phyloP scores from a whole-genome alignment of 169 alveolate species.

The Eimeria falciformis region DNA sequence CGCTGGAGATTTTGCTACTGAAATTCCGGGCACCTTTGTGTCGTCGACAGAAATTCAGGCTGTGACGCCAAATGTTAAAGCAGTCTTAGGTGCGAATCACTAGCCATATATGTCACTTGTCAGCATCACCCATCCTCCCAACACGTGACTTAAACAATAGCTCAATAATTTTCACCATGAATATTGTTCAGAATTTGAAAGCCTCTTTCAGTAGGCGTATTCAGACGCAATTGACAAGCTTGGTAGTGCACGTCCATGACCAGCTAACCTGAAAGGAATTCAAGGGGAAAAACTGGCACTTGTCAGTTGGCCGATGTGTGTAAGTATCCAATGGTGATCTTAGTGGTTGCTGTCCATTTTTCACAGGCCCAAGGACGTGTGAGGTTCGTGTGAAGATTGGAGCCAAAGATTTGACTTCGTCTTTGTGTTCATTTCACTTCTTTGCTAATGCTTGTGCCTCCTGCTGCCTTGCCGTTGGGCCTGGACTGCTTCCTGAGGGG shows the following conservation, averaged over 20 bases:
- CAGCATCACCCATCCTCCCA: too few relatives aligned
- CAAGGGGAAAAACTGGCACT: too few relatives aligned
- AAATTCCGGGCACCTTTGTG: slow-evolving; percentile 89
- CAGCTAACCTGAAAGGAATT: too few relatives aligned
- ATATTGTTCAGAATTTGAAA: too few relatives aligned
- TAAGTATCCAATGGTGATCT: too few relatives aligned
- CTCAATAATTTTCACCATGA: too few relatives aligned
- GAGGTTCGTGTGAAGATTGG: slow-evolving; percentile 93
- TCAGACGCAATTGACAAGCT: too few relatives aligned
- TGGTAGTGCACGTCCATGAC: too few relatives aligned
- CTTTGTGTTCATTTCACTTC: slow-evolving; percentile 88
- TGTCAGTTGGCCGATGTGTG: too few relatives aligned
- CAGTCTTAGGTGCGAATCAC: slow-evolving; percentile 87
- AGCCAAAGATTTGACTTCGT: slow-evolving; percentile 92
- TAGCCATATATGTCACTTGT: too few relatives aligned
- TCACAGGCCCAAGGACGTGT: slow-evolving; percentile 91
- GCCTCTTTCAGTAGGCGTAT: too few relatives aligned
- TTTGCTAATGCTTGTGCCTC: slow-evolving; percentile 94
- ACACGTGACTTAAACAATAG: too few relatives aligned
- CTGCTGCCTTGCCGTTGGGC: slow-evolving; percentile 95
- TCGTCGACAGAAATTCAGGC: slow-evolving; percentile 90
- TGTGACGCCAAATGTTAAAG: slow-evolving; percentile 91
- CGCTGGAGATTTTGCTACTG: slow-evolving; percentile 88
- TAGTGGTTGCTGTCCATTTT: not conserved
- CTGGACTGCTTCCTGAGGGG: slow-evolving; percentile 93